Base-by-base conservation (phyloP, 345 rosid genomes). In the Dipteronia dyeriana region DNA sequence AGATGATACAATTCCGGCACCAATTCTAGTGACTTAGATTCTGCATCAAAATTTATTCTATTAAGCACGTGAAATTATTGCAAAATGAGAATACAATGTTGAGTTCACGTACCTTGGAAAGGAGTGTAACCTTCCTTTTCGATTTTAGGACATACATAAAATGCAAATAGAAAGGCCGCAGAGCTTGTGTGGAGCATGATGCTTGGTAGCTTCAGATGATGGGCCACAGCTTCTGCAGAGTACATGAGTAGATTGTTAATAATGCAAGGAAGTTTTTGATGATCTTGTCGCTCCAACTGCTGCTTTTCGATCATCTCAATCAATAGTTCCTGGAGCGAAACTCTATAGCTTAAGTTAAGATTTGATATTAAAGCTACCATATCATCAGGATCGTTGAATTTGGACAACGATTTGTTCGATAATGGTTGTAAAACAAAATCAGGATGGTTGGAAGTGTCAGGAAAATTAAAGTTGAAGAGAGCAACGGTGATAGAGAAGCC, bases 401-500 rank as follows among this genome's bases (percentile, higher is more conserved):
- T 31, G 38, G 3, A 31, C 38, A 31, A 3, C 4, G 45, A 41
- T 7, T 9, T 10, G 1, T 41, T 9, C 78, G 70, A 38, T 71
- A 41, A 41, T 41, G 45, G 45, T 41, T 7, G 16, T 82, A 88
- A 90, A 1, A 29, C 43, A 68, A 90, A 77, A 1, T 80, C 62
- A 3, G 87, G 94, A 63, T 87, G 84, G 66, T 54, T 22, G 9
- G 78, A 19, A 1, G 89, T 70, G 56, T 82, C 49, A 0, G 90
- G 94, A n/a, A 83, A 80, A 79, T 87, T 84, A 80, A 85, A 76
- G 5, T 65, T 62, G 12, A 87, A 66, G 66, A 83, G 93, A 79
- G 80, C 78, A 63, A 92, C 70, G 2, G 91, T 87, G 79, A 94
- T 86, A 34, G 88, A 81, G 82, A 91, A 90, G 12, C 93, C 95